These are phyloP conservation scores for Taiozyma sp. DNA, from an alignment of 1,139 yeast genomes.

Conservation along the genomic window DNA sequence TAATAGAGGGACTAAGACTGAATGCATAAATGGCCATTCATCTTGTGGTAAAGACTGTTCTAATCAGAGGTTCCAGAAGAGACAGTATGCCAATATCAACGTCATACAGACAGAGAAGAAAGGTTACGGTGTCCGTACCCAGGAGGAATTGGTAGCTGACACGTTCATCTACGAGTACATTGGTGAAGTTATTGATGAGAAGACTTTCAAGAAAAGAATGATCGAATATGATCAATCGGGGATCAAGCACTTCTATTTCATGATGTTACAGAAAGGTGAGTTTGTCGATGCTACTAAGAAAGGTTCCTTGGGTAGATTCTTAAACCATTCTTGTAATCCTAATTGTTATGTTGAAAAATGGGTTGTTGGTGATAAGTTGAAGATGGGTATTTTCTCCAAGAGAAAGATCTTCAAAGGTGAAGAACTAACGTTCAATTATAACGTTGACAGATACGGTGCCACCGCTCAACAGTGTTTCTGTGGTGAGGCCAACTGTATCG, in stretches of 20 bases:
- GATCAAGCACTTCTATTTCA: slow-evolving; percentile 88
- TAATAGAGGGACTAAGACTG: slow-evolving; percentile 86
- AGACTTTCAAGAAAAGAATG: slow-evolving; percentile 67
- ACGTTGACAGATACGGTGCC: slow-evolving; percentile 95
- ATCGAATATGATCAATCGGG: slow-evolving; percentile 64
- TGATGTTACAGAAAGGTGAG: slow-evolving; percentile 94
- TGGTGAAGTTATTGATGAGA: slow-evolving; percentile 89
- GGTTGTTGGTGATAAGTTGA: slow-evolving; percentile 86
- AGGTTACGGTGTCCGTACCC: slow-evolving; percentile 87
- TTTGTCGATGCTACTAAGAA: slow-evolving; percentile 90
- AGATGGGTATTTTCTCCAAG: slow-evolving; percentile 94
- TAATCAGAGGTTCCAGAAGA: slow-evolving; percentile 82
- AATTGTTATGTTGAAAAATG: slow-evolving; percentile 95
- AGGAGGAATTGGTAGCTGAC: slow-evolving; percentile 50
- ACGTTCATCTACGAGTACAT: slow-evolving; percentile 84
- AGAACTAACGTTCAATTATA: slow-evolving; percentile 92
- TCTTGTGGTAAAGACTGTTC: slow-evolving; percentile 76
- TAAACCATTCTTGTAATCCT: slow-evolving; percentile 93
- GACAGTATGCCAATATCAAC: slow-evolving; percentile 66
- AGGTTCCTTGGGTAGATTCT: slow-evolving; percentile 87
- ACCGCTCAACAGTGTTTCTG: slow-evolving; percentile 93
- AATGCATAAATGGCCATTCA: slow-evolving; percentile 72
- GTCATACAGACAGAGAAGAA: slow-evolving; percentile 78
- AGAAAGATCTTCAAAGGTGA: slow-evolving; percentile 72
- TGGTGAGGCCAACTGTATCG: slow-evolving; percentile 88